Evolutionary conservation across 2,329 filamentous ascomycete species (phyloP), one percentile per base, ranked within the genome.

Genomic region (Aspergillus awamori): DNA sequence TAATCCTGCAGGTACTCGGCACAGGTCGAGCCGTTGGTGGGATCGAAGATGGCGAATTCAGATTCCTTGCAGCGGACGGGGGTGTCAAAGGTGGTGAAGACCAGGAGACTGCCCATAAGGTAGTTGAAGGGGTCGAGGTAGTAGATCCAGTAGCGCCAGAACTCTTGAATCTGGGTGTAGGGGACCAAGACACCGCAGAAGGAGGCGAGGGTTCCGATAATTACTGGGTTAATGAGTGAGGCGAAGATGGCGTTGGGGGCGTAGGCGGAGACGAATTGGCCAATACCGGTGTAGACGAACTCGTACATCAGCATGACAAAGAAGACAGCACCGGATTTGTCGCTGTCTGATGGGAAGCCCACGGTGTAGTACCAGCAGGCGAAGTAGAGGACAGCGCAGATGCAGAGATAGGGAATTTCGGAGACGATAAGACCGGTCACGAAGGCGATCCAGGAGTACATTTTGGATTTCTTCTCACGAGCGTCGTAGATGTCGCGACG

Each of bases 181-280:
- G 71, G 71, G 3, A 73, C 71, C 3, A 73, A 53, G 3, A 73
- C 71, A 65, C 71, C 71, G 4, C 71, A 73, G 67, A 73, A 73
- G 10, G 70, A 73, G 22, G 69, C 68, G 5, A 73, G 64, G 1
- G 67, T 72, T 58, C 71, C 69, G 75, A 92, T 87, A 80, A 92
- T 88, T 77, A 92, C 89, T 0, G 89, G 89, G 69, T 92, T 91
- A 47, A 85, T 86, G 63, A 92, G 89, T 56, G 90, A 87, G 0
- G 89, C 89, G 73, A 92, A 90, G 59, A 82, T 86, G 0, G 90
- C 78, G 64, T 80, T 81, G 47, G 77, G 89, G 0, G 90, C 88
- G 72, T 91, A 92, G 0, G 91, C 89, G 61, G 87, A 89, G 66
- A 93, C 89, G 85, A 89, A 92, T 73, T 92, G 90, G 13, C 89